phyloP scores from a whole-genome alignment of 2,329 filamentous ascomycete genomes.

The Aspergillus ochraceus region DNA sequence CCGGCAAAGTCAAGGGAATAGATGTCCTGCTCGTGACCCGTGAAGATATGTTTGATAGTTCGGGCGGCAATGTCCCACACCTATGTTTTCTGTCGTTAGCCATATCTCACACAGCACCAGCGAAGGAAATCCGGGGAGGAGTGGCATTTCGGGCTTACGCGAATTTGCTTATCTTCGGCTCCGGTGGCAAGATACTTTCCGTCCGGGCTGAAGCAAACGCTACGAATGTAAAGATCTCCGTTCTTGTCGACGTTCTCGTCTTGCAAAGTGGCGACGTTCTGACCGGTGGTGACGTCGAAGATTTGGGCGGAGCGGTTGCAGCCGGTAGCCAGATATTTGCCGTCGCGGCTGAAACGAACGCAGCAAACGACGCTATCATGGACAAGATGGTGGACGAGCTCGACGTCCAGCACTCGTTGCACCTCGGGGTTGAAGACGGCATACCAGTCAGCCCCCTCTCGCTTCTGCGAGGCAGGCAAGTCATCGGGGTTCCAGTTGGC shows the following conservation, averaged over 20 bases:
- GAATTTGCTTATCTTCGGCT: constrained; percentile 95
- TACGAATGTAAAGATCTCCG: constrained; percentile 93
- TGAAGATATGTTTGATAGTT: constrained; percentile 86
- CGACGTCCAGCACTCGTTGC: constrained; percentile 85
- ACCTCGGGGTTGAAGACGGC: constrained; percentile 94
- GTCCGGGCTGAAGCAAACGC: constrained; percentile 97
- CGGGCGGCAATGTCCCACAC: constrained; percentile 90
- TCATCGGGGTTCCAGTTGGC: constrained; percentile 86
- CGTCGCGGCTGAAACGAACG: constrained; percentile 93
- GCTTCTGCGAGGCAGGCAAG: constrained; percentile 82
- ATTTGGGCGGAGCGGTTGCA: constrained; percentile 99
- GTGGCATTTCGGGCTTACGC: constrained; percentile 58
- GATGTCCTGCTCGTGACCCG: constrained; percentile 98
- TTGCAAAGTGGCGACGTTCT: constrained; percentile 85
- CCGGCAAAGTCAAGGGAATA: constrained; percentile 94
- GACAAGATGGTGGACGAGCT: constrained; percentile 85
- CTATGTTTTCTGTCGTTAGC: constrained; percentile 43
- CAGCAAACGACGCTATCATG: constrained; percentile 98
- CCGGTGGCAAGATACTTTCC: constrained; percentile 92
- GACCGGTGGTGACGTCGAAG: constrained; percentile 84
- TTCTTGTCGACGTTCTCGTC: constrained; percentile 84
- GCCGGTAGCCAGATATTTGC: constrained; percentile 92
- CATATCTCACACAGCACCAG: background rate
- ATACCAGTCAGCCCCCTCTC: constrained; percentile 89
- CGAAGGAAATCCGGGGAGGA: background rate